These are phyloP conservation scores for Boechera stricta DNA, from an alignment of 345 rosid species.

Conservation along the genomic window DNA sequence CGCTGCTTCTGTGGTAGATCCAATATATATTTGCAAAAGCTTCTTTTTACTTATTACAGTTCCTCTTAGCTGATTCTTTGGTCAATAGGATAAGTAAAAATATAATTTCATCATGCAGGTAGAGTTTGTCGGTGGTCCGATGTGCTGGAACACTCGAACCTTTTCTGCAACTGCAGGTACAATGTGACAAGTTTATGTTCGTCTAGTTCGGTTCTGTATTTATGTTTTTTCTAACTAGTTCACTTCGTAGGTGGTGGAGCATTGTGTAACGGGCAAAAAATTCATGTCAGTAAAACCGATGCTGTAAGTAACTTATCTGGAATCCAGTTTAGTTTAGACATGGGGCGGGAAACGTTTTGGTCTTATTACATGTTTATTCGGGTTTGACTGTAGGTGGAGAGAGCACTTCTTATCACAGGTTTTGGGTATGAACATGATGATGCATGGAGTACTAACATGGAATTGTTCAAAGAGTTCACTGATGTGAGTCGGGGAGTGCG, in stretches of 20 bases:
- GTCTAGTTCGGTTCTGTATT: conserved; percentile 8
- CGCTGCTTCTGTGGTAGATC: conserved; percentile 87
- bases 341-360: background rate
- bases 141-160: conserved; percentile 92
- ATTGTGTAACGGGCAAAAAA: conserved; percentile 85
- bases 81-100: background rate
- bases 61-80: conserved; percentile 14
- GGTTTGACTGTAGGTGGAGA: conserved; percentile 66
- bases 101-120: conserved; percentile 52
- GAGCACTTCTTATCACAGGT: conserved; percentile 93
- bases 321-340: background rate
- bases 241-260: conserved; percentile 83
- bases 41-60: background rate
- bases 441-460: conserved; percentile 87
- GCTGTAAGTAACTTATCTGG: conserved; percentile 52
- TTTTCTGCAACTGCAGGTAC: conserved; percentile 92
- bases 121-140: conserved; percentile 94
- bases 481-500: conserved; percentile 93
- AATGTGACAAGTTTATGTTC: conserved; percentile 21
- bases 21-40: background rate
- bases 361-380: background rate
- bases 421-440: conserved; percentile 98
- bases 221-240: conserved; percentile 30
- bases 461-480: conserved; percentile 92
- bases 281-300: conserved; percentile 75